These are phyloP conservation scores for Sclerotinia subarctica DNA, from an alignment of 2,329 filamentous ascomycete genomes.

Conservation along the genomic window DNA sequence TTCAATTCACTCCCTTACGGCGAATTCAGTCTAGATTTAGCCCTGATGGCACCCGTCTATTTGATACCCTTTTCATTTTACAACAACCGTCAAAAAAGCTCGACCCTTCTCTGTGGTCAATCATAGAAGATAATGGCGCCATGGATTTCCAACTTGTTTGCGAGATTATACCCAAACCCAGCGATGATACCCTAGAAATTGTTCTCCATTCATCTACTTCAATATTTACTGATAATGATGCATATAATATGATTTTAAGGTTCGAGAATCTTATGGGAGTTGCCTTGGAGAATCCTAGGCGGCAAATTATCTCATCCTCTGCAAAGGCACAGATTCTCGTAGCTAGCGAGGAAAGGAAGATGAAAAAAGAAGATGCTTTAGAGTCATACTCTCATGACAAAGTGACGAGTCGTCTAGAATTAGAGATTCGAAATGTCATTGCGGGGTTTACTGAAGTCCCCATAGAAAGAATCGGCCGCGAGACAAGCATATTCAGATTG, in stretches of 20 bases:
- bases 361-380: background rate
- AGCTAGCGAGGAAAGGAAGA: constrained; percentile 19
- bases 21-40: constrained; percentile 58
- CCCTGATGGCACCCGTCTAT: constrained; percentile 54
- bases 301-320: constrained; percentile 30
- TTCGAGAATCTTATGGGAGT: constrained; percentile 31
- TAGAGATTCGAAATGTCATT: constrained; percentile 44
- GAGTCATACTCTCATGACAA: constrained; percentile 2
- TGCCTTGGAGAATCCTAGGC: constrained; percentile 34
- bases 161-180: constrained; percentile 61
- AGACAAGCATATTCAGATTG: constrained; percentile 79
- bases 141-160: constrained; percentile 80
- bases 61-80: constrained; percentile 77
- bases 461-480: constrained; percentile 49
- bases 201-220: constrained; percentile 61
- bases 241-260: constrained; percentile 24
- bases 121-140: constrained; percentile 54
- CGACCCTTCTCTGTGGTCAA: constrained; percentile 53
- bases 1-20: constrained; percentile 74
- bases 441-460: constrained; percentile 54
- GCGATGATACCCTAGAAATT: constrained; percentile 52
- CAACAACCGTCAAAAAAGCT: constrained; percentile 63
- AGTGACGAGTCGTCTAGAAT: constrained; percentile 38
- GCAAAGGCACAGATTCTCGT: constrained; percentile 29
- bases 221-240: constrained; percentile 33